Conservation (phyloP, 345 rosid species). For the Corchorus capsularis region DNA sequence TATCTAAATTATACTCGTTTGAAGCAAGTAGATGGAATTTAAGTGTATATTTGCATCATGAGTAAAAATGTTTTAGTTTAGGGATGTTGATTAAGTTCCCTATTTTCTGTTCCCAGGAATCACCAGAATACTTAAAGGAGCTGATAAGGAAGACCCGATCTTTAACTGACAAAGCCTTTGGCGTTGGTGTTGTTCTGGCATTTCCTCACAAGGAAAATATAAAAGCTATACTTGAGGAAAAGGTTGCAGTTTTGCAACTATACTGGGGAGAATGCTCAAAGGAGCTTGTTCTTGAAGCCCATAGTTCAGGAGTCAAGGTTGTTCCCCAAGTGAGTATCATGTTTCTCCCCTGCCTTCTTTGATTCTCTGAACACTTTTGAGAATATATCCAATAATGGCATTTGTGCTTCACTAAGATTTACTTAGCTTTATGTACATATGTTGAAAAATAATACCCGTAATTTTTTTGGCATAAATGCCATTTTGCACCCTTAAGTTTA, state of each 20-base stretch:
- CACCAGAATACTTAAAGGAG: constrained; percentile 62
- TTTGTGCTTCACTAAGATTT: neutral
- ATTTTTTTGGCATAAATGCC: too few species aligned
- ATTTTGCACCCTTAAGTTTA: too few species aligned
- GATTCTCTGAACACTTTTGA: neutral
- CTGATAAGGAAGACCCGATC: constrained; percentile 68
- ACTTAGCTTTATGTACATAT: neutral
- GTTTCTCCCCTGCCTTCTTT: neutral
- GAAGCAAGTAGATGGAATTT: neutral
- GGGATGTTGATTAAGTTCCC: constrained; percentile 6
- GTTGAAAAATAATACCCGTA: neutral
- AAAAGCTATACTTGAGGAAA: constrained; percentile 66
- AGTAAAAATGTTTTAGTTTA: neutral
- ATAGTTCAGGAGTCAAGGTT: constrained; percentile 64
- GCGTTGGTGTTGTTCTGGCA: constrained; percentile 71
- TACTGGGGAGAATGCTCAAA: constrained; percentile 80
- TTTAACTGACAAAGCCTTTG: constrained; percentile 76
- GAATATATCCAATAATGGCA: neutral
- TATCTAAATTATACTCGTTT: neutral
- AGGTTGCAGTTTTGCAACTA: constrained; percentile 73
- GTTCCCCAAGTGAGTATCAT: constrained; percentile 68
- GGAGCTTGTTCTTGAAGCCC: constrained; percentile 69
- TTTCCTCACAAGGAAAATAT: constrained; percentile 79
- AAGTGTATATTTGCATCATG: neutral
- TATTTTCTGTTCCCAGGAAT: constrained; percentile 44